Conservation (phyloP, 148 eudicot genomes). For the Spergularia marina region DNA sequence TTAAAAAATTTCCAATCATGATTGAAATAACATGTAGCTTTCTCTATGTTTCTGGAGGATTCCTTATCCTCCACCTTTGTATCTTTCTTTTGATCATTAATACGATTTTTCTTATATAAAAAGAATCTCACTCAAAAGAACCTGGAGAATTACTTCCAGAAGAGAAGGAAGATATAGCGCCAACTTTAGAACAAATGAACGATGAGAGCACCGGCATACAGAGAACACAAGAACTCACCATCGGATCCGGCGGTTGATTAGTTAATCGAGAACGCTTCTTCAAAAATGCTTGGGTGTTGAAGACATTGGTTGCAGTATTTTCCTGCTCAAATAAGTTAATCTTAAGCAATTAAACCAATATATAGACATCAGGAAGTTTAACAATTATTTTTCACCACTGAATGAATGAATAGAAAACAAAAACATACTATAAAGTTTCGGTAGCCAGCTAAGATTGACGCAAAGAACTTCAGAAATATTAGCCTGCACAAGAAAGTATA, state of each 20-base stretch:
- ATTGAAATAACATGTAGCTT: too few species aligned
- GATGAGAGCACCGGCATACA: background rate
- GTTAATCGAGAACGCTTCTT: conserved; percentile 93
- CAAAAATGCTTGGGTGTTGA: conserved; percentile 91
- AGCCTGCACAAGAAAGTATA: conserved; percentile 53
- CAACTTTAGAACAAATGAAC: background rate
- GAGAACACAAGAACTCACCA: conserved; percentile 45
- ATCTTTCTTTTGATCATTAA: too few species aligned
- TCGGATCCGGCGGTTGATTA: conserved; percentile 81
- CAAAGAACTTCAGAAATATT: conserved; percentile 86
- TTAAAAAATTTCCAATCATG: too few species aligned
- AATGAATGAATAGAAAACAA: conserved; percentile 12
- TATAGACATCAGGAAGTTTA: background rate
- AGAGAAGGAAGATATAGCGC: conserved; percentile 6
- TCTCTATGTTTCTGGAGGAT: too few species aligned
- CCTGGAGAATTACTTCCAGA: too few species aligned
- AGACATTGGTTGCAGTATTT: conserved; percentile 87
- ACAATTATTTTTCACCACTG: background rate
- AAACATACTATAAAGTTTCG: conserved; percentile 88
- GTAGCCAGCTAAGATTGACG: conserved; percentile 89
- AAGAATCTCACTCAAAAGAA: too few species aligned
- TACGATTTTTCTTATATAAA: too few species aligned
- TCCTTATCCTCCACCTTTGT: too few species aligned
- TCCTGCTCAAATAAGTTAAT: conserved; percentile 50
- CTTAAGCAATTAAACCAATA: background rate